These are phyloP conservation scores for Boletus vinaceobasis DNA, from an alignment of 768 basidiomycete species.

Conservation along the genomic window DNA sequence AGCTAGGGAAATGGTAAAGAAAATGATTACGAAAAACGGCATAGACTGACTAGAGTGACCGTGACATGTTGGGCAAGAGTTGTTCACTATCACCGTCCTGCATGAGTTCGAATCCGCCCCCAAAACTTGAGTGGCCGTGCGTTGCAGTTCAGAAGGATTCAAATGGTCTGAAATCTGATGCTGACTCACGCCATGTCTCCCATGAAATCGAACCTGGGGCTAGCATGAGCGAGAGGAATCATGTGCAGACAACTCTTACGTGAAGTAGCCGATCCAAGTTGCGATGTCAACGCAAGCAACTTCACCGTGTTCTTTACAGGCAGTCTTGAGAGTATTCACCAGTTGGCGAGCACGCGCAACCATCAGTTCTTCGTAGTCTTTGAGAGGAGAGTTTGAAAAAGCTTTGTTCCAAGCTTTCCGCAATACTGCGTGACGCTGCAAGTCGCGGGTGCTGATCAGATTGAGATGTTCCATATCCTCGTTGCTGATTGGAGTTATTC, in stretches of 20 bases:
- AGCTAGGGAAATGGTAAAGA: constrained; percentile 13
- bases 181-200: constrained; percentile 28
- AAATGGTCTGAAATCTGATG: neutral
- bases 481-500: constrained; percentile 14
- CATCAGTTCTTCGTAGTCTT: constrained; percentile 26
- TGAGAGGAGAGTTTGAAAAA: constrained; percentile 27
- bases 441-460: constrained; percentile 18
- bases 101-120: constrained; percentile 37
- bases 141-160: neutral
- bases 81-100: constrained; percentile 34
- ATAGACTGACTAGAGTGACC: constrained; percentile 27
- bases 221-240: neutral
- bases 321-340: constrained; percentile 7
- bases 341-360: constrained; percentile 20
- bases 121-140: constrained; percentile 29
- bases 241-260: constrained; percentile 9
- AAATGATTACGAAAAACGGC: neutral
- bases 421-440: constrained; percentile 20
- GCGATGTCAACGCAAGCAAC: constrained; percentile 13
- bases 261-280: constrained; percentile 21
- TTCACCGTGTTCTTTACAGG: constrained; percentile 12
- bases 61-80: constrained; percentile 29
- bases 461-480: constrained; percentile 10
- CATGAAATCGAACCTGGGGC: constrained; percentile 25
- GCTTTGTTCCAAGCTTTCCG: constrained; percentile 33